These are phyloP conservation scores for Chamaecrista fasciculata DNA, from an alignment of 306 rosid genomes.

Conservation along the genomic window DNA sequence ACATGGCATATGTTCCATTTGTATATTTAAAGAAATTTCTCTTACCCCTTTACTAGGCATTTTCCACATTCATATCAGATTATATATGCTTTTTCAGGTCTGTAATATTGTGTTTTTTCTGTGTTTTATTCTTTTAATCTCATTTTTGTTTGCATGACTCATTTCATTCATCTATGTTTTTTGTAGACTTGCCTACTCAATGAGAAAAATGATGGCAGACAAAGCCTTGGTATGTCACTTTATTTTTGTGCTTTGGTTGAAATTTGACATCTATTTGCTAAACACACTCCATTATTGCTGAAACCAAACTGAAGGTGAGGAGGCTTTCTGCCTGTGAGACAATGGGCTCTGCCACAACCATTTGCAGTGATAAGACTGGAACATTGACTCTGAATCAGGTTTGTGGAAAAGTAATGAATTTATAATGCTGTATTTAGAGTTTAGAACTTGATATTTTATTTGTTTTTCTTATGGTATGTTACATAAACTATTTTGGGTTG, in stretches of 20 bases:
- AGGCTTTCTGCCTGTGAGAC: constrained; percentile 99
- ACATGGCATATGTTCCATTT: not conserved
- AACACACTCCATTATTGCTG: not conserved
- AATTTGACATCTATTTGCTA: constrained; percentile 18
- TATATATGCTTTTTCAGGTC: not conserved
- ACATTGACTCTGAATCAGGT: constrained; percentile 89
- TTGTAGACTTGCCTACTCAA: constrained; percentile 84
- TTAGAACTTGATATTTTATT: constrained; percentile 7
- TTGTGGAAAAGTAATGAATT: not conserved
- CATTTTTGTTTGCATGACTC: not conserved
- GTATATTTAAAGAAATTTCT: not conserved
- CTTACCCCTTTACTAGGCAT: constrained; percentile 9
- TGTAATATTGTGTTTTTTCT: not conserved
- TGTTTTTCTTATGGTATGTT: constrained; percentile 9
- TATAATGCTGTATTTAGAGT: constrained; percentile 9
- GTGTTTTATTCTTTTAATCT: not conserved
- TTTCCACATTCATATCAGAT: not conserved
- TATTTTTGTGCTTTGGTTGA: constrained; percentile 16
- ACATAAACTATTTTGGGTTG: not conserved
- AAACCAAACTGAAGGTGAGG: constrained; percentile 63
- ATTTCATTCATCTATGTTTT: constrained; percentile 20
- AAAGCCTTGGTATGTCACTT: constrained; percentile 84
- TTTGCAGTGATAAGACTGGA: constrained; percentile 98
- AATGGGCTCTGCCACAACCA: constrained; percentile 98
- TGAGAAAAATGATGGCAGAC: constrained; percentile 99